A percentile compares a stretch with the other conserved stretches of the same genome.
phyloP scores from a whole-genome alignment of 2,329 filamentous ascomycete genomes.

The Cryphonectria carpinicola region DNA sequence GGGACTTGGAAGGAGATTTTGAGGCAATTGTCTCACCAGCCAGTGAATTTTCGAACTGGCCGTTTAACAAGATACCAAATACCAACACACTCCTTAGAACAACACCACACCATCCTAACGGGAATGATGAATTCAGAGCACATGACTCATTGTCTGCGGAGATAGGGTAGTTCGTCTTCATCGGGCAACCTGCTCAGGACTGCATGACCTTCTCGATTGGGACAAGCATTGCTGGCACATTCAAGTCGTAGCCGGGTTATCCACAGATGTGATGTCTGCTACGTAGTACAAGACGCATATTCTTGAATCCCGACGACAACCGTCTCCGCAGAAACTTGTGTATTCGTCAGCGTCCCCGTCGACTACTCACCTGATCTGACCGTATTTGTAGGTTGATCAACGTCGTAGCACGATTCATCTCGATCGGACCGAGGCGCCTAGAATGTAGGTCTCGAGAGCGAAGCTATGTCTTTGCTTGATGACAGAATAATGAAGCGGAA shows the following conservation, averaged over 20 bases:
- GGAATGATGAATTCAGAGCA: neutral
- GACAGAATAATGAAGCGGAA: too few species aligned
- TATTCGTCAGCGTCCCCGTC: conserved; percentile 15
- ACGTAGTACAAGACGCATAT: neutral
- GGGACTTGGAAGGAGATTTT: neutral
- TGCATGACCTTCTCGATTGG: conserved; percentile 8
- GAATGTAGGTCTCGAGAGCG: neutral
- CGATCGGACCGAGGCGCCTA: neutral
- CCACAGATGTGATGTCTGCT: neutral
- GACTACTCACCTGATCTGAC: neutral
- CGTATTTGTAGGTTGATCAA: neutral
- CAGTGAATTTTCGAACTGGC: neutral
- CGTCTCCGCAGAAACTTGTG: conserved; percentile 1
- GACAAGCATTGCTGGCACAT: conserved; percentile 6
- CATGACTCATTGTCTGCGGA: neutral
- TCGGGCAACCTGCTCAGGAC: neutral
- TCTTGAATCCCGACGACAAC: neutral
- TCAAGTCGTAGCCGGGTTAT: conserved; percentile 4
- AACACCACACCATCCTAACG: neutral
- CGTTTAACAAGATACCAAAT: neutral
- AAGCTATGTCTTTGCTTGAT: too few species aligned
- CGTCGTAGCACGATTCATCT: neutral
- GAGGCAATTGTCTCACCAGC: neutral
- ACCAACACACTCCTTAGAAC: conserved; percentile 1
- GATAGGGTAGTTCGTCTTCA: neutral